These are phyloP conservation scores for Rhodotorula sphaerocarpa DNA, from an alignment of 768 basidiomycete species.

Conservation along the genomic window DNA sequence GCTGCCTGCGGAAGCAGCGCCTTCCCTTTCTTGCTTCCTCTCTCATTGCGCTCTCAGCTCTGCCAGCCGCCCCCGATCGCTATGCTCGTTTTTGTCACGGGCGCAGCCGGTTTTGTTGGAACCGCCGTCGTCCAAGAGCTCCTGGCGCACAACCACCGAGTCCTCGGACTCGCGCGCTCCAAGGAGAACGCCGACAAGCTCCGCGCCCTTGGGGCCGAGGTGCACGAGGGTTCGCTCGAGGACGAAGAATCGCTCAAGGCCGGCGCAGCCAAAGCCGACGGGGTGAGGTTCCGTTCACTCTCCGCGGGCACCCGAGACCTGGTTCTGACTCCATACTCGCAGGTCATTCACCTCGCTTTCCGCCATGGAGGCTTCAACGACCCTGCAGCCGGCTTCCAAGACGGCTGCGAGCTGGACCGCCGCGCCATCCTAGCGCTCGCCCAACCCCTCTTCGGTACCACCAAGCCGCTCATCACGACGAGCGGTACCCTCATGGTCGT, in stretches of 20 bases:
- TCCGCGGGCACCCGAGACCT: no score
- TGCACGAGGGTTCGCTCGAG: constrained; percentile 28
- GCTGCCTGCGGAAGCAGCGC: no score
- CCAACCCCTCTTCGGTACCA: neutral
- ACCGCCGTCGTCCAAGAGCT: neutral
- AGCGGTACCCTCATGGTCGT: constrained; percentile 21
- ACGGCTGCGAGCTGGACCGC: neutral
- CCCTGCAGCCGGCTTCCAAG: neutral
- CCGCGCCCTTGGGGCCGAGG: constrained; percentile 4
- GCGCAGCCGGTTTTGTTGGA: constrained; percentile 35
- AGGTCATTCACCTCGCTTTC: constrained; percentile 21
- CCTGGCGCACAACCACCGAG: constrained; percentile 4
- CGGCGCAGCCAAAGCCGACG: constrained; percentile 15
- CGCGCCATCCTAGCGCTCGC: neutral
- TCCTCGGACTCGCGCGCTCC: constrained; percentile 22
- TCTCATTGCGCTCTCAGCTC: no score
- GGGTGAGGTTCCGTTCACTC: neutral
- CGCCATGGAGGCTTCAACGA: no score
- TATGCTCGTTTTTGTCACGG: constrained; percentile 40
- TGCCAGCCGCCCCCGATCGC: neutral
- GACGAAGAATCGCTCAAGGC: constrained; percentile 33
- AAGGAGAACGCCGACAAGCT: constrained; percentile 18
- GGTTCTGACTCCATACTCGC: no score
- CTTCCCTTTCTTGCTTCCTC: no score
- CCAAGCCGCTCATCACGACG: constrained; percentile 11